Evolutionary conservation across 2,329 filamentous ascomycete genomes (phyloP), one percentile per base, ranked within the genome.

Genomic region (Torrubiella hemipterigena): DNA sequence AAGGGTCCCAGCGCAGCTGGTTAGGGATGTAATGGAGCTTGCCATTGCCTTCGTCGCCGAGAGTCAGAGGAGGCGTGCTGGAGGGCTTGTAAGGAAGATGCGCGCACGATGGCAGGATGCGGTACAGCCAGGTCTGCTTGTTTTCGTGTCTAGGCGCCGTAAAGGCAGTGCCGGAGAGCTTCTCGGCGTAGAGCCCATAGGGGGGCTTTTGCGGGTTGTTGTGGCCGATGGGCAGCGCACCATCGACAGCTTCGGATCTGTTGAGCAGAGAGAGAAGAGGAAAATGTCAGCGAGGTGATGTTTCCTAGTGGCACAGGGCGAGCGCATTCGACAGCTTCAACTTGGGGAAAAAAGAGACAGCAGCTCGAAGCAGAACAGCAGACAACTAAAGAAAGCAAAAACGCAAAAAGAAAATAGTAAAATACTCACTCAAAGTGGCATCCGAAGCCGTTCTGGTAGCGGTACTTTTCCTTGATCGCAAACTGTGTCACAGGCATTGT

Each of bases 201-300:
- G 81, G 69, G 0, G 77, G 77, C 49, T 85, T 84, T 51, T 93
- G 84, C 0, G 85, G 85, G 3, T 81, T 84, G 62, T 93, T 93
- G 25, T 77, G 70, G 30, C 70, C 83, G 36, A 84, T 50, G 7
- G 85, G 83, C 5, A 89, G 64, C 5, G 84, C 77, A 13, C 77
- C 80, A 12, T 76, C 64, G 34, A 89, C 62, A 27, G 83, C 82
- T 63, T 91, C 83, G 26, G 80, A 74, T 50, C 81, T 87, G 45
- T n/a, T n/a, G 2, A 17, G 4, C 4, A 4, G 2, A 19, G 27
- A 17, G 15, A 17, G 4, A 20, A 12, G 15, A 9, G 17, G 27
- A 17, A n/a, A 27, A 11, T 17, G 30, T 19, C 16, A 18, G 12
- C 15, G 16, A 9, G 10, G 7, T 6, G 9, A 29, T n/a, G 15